A percentile compares a stretch with the other conserved stretches of the same genome.
These are phyloP conservation scores for Ustilago xerochloae DNA, from an alignment of 1,284 basidiomycete species.

Conservation along the genomic window DNA sequence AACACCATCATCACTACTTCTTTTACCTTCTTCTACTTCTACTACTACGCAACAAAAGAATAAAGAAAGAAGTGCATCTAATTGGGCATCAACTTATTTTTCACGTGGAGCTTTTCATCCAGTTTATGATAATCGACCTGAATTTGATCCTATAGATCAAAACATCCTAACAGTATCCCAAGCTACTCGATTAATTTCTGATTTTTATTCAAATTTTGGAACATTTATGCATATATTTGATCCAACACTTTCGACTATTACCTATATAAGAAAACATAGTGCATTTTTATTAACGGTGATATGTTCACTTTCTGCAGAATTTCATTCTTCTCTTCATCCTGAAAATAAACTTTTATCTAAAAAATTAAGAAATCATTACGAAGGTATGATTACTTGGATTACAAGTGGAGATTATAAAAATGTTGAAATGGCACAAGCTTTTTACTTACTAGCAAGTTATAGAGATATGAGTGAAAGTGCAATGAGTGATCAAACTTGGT, in stretches of 20 bases:
- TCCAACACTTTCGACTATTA: constrained; percentile 36
- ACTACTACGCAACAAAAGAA: too few species aligned
- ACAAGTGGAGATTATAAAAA: constrained; percentile 41
- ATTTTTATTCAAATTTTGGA: constrained; percentile 33
- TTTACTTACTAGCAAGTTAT: constrained; percentile 36
- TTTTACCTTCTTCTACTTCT: too few species aligned
- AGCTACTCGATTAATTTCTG: constrained; percentile 21
- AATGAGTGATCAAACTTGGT: constrained; percentile 47
- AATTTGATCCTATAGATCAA: constrained; percentile 43
- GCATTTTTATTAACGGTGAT: constrained; percentile 48
- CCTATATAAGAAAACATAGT: constrained; percentile 48
- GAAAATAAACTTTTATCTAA: constrained; percentile 17
- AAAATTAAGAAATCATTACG: constrained; percentile 19
- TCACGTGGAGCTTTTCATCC: constrained; percentile 50
- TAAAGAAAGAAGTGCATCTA: not conserved
- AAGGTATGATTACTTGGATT: constrained; percentile 31
- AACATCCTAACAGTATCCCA: constrained; percentile 25
- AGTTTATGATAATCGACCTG: constrained; percentile 39
- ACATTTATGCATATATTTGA: constrained; percentile 54
- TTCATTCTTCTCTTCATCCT: not conserved
- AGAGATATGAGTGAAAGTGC: constrained; percentile 31
- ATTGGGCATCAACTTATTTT: constrained; percentile 48
- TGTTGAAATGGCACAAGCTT: constrained; percentile 54
- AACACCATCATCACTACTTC: too few species aligned
- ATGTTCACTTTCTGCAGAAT: constrained; percentile 35